Evolutionary conservation across 495 filamentous ascomycete species (phyloP).

Genomic region (Hyphodiscus hymeniophilus): DNA sequence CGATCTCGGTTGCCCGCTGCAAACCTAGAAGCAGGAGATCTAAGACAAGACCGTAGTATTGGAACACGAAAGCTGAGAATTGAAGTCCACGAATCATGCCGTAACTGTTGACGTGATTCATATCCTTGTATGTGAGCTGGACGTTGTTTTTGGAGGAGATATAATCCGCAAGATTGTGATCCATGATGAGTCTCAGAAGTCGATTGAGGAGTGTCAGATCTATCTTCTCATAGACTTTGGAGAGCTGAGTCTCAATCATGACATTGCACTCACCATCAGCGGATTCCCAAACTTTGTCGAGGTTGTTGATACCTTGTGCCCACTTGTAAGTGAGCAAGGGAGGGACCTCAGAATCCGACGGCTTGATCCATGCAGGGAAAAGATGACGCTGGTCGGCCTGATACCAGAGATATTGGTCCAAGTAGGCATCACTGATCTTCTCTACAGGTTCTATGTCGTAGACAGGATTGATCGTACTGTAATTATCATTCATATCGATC

Average conservation of each 20-base stretch:
- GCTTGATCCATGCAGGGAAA: slow-evolving; percentile 99
- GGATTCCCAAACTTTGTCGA: slow-evolving; percentile 95
- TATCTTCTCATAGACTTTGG: slow-evolving; percentile 99
- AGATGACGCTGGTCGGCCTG: slow-evolving; percentile 97
- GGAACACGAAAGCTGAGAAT: slow-evolving; percentile 98
- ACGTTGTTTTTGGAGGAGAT: slow-evolving; percentile 99
- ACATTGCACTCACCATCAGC: slow-evolving; percentile 96
- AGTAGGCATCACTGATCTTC: slow-evolving; percentile 98
- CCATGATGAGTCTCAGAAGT: slow-evolving; percentile 92
- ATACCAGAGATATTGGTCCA: slow-evolving; percentile 99
- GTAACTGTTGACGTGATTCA: slow-evolving; percentile 99
- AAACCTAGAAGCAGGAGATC: slow-evolving; percentile 89
- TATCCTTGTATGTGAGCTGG: slow-evolving; percentile 98
- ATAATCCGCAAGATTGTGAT: slow-evolving; percentile 98
- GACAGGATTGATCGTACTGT: slow-evolving; percentile 96
- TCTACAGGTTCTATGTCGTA: slow-evolving; percentile 99
- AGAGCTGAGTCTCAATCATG: slow-evolving; percentile 96
- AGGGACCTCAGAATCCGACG: slow-evolving; percentile 97
- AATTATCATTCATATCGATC: slow-evolving; percentile 99
- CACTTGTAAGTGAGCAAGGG: slow-evolving; percentile 96
- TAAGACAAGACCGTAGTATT: slow-evolving; percentile 95
- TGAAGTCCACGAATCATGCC: slow-evolving; percentile 96
- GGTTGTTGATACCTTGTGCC: slow-evolving; percentile 99
- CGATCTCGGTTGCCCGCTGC: slow-evolving; percentile 93
- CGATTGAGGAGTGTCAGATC: slow-evolving; percentile 94